phyloP scores from a whole-genome alignment of 78 protist species.

The Planoprotostelium fungivorum region DNA sequence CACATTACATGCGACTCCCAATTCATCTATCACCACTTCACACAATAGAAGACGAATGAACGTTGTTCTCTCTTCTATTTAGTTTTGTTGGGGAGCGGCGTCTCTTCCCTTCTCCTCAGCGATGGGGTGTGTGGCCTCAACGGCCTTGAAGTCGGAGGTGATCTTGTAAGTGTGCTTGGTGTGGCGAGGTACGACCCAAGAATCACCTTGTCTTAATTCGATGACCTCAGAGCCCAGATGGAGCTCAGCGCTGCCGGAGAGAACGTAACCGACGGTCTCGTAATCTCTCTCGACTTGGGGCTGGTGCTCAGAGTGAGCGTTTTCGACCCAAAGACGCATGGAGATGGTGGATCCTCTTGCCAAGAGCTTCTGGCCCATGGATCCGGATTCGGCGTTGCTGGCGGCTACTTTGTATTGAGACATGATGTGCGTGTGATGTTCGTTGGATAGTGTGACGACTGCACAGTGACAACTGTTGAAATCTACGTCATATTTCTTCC shows the following conservation, averaged over 20 bases:
- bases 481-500: too few species aligned
- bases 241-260: background rate
- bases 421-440: background rate
- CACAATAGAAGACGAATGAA: too few species aligned
- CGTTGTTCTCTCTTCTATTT: too few species aligned
- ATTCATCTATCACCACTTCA: too few species aligned
- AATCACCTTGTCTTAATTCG: background rate
- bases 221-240: background rate
- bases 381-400: background rate
- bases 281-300: background rate
- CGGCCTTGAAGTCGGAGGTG: background rate
- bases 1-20: too few species aligned
- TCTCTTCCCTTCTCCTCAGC: background rate
- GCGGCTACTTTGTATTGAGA: background rate
- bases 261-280: background rate
- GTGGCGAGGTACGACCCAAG: background rate
- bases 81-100: background rate
- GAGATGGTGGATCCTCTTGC: background rate
- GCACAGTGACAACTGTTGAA: too few species aligned
- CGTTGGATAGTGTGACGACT: too few species aligned
- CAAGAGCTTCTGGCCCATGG: background rate
- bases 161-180: slow-evolving; percentile 1
- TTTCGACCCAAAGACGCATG: background rate
- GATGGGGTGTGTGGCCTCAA: background rate
- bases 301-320: background rate